phyloP scores from a whole-genome alignment of 805 yeast genomes.

The Wickerhamomyces sydowiorum region DNA sequence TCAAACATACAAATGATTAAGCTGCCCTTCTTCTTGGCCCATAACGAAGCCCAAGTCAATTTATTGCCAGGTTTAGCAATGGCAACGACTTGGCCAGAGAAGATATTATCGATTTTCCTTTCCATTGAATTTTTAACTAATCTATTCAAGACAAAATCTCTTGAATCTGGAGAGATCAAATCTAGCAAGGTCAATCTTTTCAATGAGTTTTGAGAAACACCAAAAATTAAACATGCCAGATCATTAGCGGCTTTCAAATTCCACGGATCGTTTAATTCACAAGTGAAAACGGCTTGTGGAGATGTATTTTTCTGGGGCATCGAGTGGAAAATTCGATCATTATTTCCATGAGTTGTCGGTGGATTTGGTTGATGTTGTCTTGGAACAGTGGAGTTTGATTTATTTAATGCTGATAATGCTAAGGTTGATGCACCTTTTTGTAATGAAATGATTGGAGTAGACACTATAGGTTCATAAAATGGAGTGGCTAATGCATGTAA shows the following conservation, averaged over 20 bases:
- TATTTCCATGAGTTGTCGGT: conserved; percentile 11
- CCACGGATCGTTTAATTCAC: conserved; percentile 73
- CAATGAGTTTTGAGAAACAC: conserved; percentile 62
- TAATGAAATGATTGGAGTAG: conserved; percentile 19
- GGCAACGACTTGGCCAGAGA: conserved; percentile 83
- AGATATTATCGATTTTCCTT: conserved; percentile 40
- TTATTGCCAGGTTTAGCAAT: conserved; percentile 61
- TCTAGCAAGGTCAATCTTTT: conserved; percentile 64
- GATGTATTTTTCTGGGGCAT: conserved; percentile 65
- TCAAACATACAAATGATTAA: conserved; percentile 80
- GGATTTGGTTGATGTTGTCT: conserved; percentile 8
- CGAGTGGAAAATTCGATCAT: conserved; percentile 49
- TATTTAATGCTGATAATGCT: conserved; percentile 24
- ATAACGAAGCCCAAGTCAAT: conserved; percentile 79
- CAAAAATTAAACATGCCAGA: conserved; percentile 82
- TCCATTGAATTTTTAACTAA: conserved; percentile 30
- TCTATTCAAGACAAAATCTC: conserved; percentile 61
- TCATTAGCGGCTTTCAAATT: conserved; percentile 80
- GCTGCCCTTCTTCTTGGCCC: conserved; percentile 78
- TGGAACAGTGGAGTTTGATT: too few species aligned
- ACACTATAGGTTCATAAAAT: conserved; percentile 30
- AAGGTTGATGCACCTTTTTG: conserved; percentile 23
- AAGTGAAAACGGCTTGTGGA: conserved; percentile 84
- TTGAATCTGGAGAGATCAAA: conserved; percentile 69
- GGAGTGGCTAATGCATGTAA: conserved; percentile 66